Percentiles rank a stretch among this genome's conserved stretches.
Conservation (phyloP, 1,139 yeast species). For the Waltiozyma sp. region DNA sequence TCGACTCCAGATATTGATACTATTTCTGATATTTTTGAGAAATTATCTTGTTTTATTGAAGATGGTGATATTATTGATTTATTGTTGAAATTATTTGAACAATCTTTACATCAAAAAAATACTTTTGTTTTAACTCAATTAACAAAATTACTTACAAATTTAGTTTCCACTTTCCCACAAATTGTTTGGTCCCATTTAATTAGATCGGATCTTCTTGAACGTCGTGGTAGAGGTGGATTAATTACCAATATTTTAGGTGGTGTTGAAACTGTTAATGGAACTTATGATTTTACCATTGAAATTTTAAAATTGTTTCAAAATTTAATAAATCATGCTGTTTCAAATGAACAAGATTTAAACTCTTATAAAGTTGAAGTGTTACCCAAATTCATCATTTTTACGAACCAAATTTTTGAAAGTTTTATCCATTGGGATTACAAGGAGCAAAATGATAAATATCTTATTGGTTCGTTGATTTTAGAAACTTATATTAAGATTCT, state of each 20-base stretch:
- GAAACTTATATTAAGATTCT: slow-evolving; percentile 47
- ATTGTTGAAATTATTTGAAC: slow-evolving; percentile 56
- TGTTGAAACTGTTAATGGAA: slow-evolving; percentile 61
- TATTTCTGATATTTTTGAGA: slow-evolving; percentile 30
- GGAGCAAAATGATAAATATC: slow-evolving; percentile 43
- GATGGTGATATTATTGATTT: slow-evolving; percentile 64
- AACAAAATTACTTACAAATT: slow-evolving; percentile 38
- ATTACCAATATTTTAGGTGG: slow-evolving; percentile 57
- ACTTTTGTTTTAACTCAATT: slow-evolving; percentile 36
- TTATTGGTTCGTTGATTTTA: slow-evolving; percentile 49
- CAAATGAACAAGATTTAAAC: slow-evolving; percentile 27
- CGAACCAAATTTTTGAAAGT: slow-evolving; percentile 62
- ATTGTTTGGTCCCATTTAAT: slow-evolving; percentile 74
- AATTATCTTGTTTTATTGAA: slow-evolving; percentile 48
- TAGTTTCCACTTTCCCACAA: slow-evolving; percentile 41
- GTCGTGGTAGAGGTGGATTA: slow-evolving; percentile 60
- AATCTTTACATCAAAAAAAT: slow-evolving; percentile 47
- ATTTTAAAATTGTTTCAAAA: slow-evolving; percentile 44
- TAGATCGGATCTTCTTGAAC: slow-evolving; percentile 53
- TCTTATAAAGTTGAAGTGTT: slow-evolving; percentile 44
- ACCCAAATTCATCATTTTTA: slow-evolving; percentile 43
- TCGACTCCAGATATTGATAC: slow-evolving; percentile 32
- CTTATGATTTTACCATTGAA: slow-evolving; percentile 51
- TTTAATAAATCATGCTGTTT: slow-evolving; percentile 44
- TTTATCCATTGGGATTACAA: slow-evolving; percentile 61